These are phyloP conservation scores for Talaromyces pinophilus DNA, from an alignment of 2,329 filamentous ascomycete genomes.

Conservation along the genomic window DNA sequence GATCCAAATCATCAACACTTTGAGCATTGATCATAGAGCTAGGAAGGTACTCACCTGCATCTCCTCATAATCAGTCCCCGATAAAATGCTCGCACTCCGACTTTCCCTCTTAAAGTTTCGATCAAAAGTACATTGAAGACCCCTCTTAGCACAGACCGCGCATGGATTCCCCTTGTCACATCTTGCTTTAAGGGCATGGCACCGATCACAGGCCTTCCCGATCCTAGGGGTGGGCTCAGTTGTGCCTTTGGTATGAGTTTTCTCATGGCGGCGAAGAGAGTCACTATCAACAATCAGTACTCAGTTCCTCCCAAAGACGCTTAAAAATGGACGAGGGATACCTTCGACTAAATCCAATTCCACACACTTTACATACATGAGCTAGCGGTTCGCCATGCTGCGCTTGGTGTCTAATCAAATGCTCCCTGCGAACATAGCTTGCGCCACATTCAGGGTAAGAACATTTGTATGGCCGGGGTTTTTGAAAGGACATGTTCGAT, in stretches of 20 bases:
- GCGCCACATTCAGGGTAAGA: conserved; percentile 27
- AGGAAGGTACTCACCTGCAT: background rate
- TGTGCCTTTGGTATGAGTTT: conserved; percentile 11
- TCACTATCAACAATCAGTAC: conserved; percentile 14
- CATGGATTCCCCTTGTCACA: conserved; percentile 25
- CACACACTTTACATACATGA: conserved; percentile 20
- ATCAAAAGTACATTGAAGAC: conserved; percentile 23
- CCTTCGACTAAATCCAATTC: conserved; percentile 17
- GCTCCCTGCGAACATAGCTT: conserved; percentile 30
- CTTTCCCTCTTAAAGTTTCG: conserved; percentile 8
- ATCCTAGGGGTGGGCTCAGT: conserved; percentile 6
- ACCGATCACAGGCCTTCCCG: conserved; percentile 23
- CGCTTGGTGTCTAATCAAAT: conserved; percentile 28
- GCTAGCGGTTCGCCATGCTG: conserved; percentile 12
- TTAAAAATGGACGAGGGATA: background rate
- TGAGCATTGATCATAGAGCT: background rate
- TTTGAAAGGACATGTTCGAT: background rate
- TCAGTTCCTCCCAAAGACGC: background rate
- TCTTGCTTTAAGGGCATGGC: conserved; percentile 21
- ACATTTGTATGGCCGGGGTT: conserved; percentile 24
- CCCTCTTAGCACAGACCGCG: conserved; percentile 18
- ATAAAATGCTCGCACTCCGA: conserved; percentile 12
- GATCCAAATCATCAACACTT: background rate
- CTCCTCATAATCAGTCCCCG: conserved; percentile 1
- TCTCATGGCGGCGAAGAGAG: conserved; percentile 22